Percentiles rank a stretch among this genome's conserved stretches.
Conservation (phyloP, 2,329 filamentous ascomycete genomes). For the Hypocrella siamensis region DNA sequence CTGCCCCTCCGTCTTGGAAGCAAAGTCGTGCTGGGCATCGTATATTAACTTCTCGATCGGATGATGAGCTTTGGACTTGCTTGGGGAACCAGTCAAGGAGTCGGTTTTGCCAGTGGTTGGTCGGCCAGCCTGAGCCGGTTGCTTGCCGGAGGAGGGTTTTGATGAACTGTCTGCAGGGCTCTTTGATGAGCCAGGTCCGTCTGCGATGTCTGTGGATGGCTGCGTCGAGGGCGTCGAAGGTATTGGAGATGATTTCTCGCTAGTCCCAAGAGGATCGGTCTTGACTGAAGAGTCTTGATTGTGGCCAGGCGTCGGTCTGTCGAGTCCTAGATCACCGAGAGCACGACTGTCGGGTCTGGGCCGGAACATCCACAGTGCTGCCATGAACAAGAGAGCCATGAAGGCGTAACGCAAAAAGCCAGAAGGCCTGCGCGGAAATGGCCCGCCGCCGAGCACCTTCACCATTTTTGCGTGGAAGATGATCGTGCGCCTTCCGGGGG, state of each 20-base stretch:
- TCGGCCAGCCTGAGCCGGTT: constrained; percentile 1
- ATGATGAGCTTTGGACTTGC: constrained; percentile 14
- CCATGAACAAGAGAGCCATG: constrained; percentile 19
- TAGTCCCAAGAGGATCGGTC: no score
- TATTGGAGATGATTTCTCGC: no score
- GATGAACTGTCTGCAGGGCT: constrained; percentile 1
- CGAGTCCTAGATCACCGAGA: neutral
- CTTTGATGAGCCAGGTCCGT: no score
- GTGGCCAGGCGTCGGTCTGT: neutral
- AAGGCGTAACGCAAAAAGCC: constrained; percentile 25
- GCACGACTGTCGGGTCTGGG: constrained; percentile 5
- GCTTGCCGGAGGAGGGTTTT: neutral
- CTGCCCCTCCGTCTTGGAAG: constrained; percentile 22
- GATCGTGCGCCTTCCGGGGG: neutral
- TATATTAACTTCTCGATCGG: constrained; percentile 38
- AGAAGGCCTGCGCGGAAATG: constrained; percentile 13
- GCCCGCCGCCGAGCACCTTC: constrained; percentile 4
- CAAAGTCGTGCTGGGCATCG: constrained; percentile 25
- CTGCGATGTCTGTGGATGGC: constrained; percentile 1
- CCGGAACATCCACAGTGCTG: constrained; percentile 14
- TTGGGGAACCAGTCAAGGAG: neutral
- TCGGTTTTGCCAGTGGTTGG: constrained; percentile 1
- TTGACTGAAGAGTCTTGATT: no score
- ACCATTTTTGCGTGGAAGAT: constrained; percentile 1
- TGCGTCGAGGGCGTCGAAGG: neutral